Evolutionary conservation across 805 yeast genomes (phyloP).

Genomic region (Millerozyma acaciae): DNA sequence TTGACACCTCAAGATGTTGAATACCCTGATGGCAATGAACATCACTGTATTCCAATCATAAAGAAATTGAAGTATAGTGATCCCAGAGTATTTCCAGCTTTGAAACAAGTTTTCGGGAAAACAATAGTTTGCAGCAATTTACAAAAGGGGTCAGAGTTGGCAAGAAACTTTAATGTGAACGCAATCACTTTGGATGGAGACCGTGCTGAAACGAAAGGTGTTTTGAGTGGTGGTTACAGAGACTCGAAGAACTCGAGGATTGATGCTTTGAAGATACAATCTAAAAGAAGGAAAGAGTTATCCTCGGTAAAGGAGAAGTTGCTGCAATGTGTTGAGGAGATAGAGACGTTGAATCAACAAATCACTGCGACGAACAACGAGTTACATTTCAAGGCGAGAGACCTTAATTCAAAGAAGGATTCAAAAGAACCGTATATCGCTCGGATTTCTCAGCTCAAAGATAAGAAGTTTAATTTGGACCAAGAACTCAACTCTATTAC

Average conservation of each 20-base stretch:
- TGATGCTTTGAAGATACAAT: conserved; percentile 60
- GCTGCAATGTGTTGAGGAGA: conserved; percentile 29
- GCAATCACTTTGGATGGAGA: conserved; percentile 94
- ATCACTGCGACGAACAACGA: conserved; percentile 50
- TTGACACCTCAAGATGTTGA: conserved; percentile 38
- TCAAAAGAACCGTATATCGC: conserved; percentile 42
- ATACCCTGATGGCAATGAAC: conserved; percentile 57
- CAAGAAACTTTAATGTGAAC: conserved; percentile 56
- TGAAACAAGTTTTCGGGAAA: conserved; percentile 75
- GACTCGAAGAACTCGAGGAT: conserved; percentile 65
- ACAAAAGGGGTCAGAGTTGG: conserved; percentile 62
- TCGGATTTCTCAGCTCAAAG: conserved; percentile 37
- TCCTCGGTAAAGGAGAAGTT: conserved; percentile 34
- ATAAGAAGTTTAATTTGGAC: conserved; percentile 38
- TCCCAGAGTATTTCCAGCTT: conserved; percentile 56
- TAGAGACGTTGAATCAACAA: conserved; percentile 46
- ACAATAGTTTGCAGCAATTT: conserved; percentile 73
- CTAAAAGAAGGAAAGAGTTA: conserved; percentile 44
- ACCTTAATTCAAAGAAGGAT: conserved; percentile 41
- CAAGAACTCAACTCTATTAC: conserved; percentile 39
- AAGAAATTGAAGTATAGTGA: conserved; percentile 63
- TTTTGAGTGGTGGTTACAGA: conserved; percentile 82
- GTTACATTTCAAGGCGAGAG: conserved; percentile 29
- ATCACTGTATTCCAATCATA: conserved; percentile 71
- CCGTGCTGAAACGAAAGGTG: conserved; percentile 78